Evolutionary conservation across 805 yeast species (phyloP).

Genomic region (Suhomyces pyralidae): DNA sequence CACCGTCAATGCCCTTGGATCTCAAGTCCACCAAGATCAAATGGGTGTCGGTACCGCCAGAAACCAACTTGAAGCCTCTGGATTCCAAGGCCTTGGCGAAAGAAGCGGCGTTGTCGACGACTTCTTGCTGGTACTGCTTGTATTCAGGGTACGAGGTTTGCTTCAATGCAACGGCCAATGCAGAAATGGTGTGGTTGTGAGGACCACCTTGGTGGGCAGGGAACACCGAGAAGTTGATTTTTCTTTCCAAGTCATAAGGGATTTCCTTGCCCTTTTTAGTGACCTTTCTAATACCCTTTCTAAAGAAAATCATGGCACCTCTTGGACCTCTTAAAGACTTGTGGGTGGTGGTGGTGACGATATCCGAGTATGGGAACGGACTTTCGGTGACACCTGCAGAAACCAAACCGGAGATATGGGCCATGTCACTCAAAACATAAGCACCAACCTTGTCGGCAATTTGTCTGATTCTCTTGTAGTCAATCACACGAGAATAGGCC

Average conservation of each 20-base stretch:
- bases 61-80: conserved; percentile 77
- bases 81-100: conserved; percentile 72
- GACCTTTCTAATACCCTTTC: conserved; percentile 88
- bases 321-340: conserved; percentile 99
- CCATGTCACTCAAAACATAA: conserved; percentile 95
- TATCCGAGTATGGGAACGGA: conserved; percentile 95
- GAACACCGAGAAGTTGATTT: conserved; percentile 97
- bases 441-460: conserved; percentile 98
- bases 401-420: conserved; percentile 94
- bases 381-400: conserved; percentile 95
- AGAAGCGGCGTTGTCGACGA: conserved; percentile 80
- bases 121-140: conserved; percentile 85
- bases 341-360: conserved; percentile 98
- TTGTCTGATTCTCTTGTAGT: conserved; percentile 92
- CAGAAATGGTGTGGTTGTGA: conserved; percentile 98
- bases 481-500: conserved; percentile 95
- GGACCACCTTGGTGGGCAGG: conserved; percentile 99
- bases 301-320: conserved; percentile 99
- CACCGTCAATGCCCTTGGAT: conserved; percentile 23
- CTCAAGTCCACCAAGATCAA: conserved; percentile 88
- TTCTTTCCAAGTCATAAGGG: conserved; percentile 85
- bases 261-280: conserved; percentile 93
- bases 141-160: conserved; percentile 91
- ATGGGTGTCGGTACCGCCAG: conserved; percentile 96
- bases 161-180: conserved; percentile 93